phyloP scores from a whole-genome alignment of 169 alveolate genomes.

The Perkinsus olseni region DNA sequence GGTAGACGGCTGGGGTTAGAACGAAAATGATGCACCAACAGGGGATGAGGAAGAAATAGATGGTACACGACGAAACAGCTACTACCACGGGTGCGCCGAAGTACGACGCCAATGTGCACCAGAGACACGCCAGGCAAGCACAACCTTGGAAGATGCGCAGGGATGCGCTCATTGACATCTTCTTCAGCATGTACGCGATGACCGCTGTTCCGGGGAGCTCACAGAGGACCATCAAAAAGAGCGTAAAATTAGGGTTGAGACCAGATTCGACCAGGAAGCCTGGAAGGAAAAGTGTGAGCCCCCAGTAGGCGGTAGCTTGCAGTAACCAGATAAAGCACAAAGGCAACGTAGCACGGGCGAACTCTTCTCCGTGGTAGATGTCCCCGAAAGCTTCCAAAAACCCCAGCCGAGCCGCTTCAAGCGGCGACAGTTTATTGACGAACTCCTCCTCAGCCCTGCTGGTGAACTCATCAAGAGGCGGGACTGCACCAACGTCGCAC shows the following conservation, averaged over 20 bases:
- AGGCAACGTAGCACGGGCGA: not conserved
- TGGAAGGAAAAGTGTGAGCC: not conserved
- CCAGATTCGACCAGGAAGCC: not conserved
- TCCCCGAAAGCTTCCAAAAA: not conserved
- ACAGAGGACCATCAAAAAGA: not conserved
- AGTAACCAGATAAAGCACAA: not conserved
- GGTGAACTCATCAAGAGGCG: not conserved
- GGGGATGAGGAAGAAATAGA: not conserved
- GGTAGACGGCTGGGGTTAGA: not conserved
- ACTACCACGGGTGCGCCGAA: not conserved
- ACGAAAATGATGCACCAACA: not conserved
- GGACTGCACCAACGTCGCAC: not conserved
- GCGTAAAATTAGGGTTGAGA: not conserved
- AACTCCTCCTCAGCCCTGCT: not conserved
- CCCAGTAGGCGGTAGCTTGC: not conserved
- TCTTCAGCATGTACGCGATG: not conserved
- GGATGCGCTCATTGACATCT: not conserved
- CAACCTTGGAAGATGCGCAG: not conserved
- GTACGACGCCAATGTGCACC: not conserved
- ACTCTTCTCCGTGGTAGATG: not conserved
- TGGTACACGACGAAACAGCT: not conserved
- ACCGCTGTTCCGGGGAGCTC: not conserved
- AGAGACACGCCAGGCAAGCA: not conserved
- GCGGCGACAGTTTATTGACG: not conserved
- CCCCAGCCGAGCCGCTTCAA: no score